phyloP scores from a whole-genome alignment of 345 rosid species.

The Fremontodendron californicum region DNA sequence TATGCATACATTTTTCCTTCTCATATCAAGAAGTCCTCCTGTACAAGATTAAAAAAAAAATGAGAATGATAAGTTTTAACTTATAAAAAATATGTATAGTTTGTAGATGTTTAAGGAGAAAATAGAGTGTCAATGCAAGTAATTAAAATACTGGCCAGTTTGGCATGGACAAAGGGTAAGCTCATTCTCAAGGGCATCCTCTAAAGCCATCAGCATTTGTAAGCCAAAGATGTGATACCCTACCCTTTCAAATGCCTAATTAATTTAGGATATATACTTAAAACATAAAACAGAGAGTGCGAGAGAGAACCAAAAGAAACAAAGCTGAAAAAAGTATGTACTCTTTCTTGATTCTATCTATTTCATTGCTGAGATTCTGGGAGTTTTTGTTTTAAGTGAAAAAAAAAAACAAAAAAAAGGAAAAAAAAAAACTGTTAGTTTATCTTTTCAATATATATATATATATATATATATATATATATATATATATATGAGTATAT shows the following conservation, averaged over 20 bases:
- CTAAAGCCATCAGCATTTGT: slow-evolving; percentile 29
- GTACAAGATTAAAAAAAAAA: too few species aligned
- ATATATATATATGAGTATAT: neutral
- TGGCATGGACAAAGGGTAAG: neutral
- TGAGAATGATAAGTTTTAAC: too few species aligned
- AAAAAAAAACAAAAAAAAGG: too few species aligned
- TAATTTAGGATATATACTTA: too few species aligned
- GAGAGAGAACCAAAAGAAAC: neutral
- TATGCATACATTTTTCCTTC: too few species aligned
- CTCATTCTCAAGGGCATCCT: slow-evolving; percentile 31
- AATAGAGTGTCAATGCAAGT: too few species aligned
- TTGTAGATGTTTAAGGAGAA: too few species aligned
- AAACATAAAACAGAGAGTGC: neutral
- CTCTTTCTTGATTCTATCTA: slow-evolving; percentile 48
- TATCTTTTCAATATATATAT: neutral
- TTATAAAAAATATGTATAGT: too few species aligned
- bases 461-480: neutral
- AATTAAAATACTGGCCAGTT: neutral
- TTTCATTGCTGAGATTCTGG: slow-evolving; percentile 42
- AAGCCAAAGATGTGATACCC: slow-evolving; percentile 39
- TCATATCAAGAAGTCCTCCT: too few species aligned
- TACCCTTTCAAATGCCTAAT: slow-evolving; percentile 47
- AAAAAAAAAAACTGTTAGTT: neutral
- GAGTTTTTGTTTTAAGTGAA: neutral
- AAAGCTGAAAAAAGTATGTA: neutral